Evolutionary conservation across 75 land plant species (phyloP).

Genomic region (Selaginella moellendorffii): DNA sequence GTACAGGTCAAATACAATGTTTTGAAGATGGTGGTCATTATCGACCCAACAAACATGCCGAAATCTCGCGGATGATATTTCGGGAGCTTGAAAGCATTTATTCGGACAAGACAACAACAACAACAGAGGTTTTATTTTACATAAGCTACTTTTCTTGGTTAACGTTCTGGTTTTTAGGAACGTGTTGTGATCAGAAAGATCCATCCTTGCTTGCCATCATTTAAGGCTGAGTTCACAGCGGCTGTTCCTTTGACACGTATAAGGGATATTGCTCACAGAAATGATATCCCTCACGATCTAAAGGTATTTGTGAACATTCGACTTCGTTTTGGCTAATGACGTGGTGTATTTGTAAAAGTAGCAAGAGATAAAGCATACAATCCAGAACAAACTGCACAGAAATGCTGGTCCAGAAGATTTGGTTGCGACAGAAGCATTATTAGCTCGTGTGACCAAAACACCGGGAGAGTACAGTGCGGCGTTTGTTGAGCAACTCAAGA

Average conservation of each 20-base stretch:
- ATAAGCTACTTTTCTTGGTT: too few species aligned
- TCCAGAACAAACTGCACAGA: conserved; percentile 95
- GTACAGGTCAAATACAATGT: conserved; percentile 94
- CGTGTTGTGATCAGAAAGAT: conserved; percentile 67
- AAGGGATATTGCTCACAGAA: conserved; percentile 91
- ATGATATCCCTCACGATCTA: conserved; percentile 93
- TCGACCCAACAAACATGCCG: conserved; percentile 91
- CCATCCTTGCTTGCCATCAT: conserved; percentile 92
- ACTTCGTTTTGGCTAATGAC: neutral
- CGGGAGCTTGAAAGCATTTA: conserved; percentile 71
- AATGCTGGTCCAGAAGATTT: conserved; percentile 99
- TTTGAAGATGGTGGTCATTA: conserved; percentile 97
- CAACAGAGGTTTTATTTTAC: too few species aligned
- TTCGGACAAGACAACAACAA: conserved; percentile 29
- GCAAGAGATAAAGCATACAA: conserved; percentile 99
- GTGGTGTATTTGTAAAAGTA: conserved; percentile 12
- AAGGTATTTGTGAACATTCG: conserved; percentile 34
- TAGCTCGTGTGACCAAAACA: conserved; percentile 62
- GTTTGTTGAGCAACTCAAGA: conserved; percentile 87
- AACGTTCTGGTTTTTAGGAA: conserved; percentile 45
- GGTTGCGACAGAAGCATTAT: conserved; percentile 87
- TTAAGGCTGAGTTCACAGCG: conserved; percentile 96
- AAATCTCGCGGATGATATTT: conserved; percentile 74
- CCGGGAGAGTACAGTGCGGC: conserved; percentile 85
- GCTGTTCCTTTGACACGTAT: conserved; percentile 96